Evolutionary conservation across 441 rosid genomes (phyloP).

Genomic region (Gossypium gossypioides): DNA sequence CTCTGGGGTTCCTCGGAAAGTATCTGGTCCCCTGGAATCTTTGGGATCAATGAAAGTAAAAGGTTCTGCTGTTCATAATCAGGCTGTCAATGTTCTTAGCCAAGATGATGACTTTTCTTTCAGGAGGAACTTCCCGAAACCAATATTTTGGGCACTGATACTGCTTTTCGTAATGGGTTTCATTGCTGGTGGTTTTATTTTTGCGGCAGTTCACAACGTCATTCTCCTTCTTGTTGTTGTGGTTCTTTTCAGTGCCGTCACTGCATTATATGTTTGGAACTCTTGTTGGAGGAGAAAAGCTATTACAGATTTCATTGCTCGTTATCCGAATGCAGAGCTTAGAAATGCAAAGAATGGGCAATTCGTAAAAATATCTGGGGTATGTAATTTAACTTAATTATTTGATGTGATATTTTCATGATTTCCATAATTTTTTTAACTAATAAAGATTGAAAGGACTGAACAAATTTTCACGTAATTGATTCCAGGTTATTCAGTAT

Average conservation of each 20-base stretch:
- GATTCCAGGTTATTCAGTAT: neutral
- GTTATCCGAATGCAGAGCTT: constrained; percentile 82
- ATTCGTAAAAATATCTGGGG: constrained; percentile 96
- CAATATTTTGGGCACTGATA: constrained; percentile 65
- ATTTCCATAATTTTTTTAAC: neutral
- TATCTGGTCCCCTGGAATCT: constrained; percentile 84
- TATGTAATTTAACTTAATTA: constrained; percentile 23
- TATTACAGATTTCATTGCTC: constrained; percentile 57
- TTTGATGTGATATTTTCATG: neutral
- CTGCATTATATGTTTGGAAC: constrained; percentile 75
- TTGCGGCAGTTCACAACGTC: constrained; percentile 81
- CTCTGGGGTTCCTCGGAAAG: constrained; percentile 77
- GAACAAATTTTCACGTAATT: neutral
- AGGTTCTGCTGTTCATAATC: constrained; percentile 64
- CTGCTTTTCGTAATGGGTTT: constrained; percentile 75
- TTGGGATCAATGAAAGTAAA: constrained; percentile 59
- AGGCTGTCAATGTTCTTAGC: constrained; percentile 56
- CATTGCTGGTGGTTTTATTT: constrained; percentile 75
- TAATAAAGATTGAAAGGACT: neutral
- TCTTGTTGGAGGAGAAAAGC: constrained; percentile 73
- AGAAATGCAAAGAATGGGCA: constrained; percentile 96
- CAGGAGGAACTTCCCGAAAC: constrained; percentile 61
- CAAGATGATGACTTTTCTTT: constrained; percentile 64
- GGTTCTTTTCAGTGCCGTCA: constrained; percentile 55
- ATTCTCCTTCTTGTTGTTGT: constrained; percentile 63